These are phyloP conservation scores for Tephrocybe sp. DNA, from an alignment of 768 basidiomycete species.

Conservation along the genomic window DNA sequence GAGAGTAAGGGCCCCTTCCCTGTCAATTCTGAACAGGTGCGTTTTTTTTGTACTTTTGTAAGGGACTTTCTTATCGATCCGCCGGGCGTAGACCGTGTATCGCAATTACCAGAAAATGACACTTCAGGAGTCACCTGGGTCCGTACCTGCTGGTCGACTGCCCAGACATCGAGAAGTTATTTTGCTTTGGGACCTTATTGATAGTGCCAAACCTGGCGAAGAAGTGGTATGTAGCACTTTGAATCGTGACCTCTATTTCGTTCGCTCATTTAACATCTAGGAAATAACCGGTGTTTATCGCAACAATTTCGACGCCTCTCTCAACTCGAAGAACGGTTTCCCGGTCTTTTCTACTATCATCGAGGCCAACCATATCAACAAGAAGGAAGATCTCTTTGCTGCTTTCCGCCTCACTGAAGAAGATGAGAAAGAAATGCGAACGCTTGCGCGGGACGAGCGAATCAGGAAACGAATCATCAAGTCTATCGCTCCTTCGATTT, in stretches of 20 bases:
- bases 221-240: slow-evolving; percentile 70
- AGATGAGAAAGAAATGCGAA: slow-evolving; percentile 90
- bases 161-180: slow-evolving; percentile 97
- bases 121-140: slow-evolving; percentile 95
- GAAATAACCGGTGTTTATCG: slow-evolving; percentile 98
- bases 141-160: slow-evolving; percentile 95
- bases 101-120: slow-evolving; percentile 99
- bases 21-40: slow-evolving; percentile 94
- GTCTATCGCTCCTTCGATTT: slow-evolving; percentile 98
- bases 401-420: slow-evolving; percentile 97
- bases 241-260: neutral
- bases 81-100: slow-evolving; percentile 76
- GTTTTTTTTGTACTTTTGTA: slow-evolving; percentile 6
- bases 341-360: slow-evolving; percentile 98
- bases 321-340: slow-evolving; percentile 99
- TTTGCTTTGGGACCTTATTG: slow-evolving; percentile 96
- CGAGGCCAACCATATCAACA: slow-evolving; percentile 98
- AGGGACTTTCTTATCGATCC: neutral
- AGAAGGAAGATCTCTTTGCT: slow-evolving; percentile 99
- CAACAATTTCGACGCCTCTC: slow-evolving; percentile 97
- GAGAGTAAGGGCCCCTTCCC: slow-evolving; percentile 94
- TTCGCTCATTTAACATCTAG: slow-evolving; percentile 38
- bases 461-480: slow-evolving; percentile 98
- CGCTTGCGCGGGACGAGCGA: slow-evolving; percentile 85
- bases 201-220: slow-evolving; percentile 97